phyloP scores from a whole-genome alignment of 768 basidiomycete genomes.

The Sistotremastrum suecicum region DNA sequence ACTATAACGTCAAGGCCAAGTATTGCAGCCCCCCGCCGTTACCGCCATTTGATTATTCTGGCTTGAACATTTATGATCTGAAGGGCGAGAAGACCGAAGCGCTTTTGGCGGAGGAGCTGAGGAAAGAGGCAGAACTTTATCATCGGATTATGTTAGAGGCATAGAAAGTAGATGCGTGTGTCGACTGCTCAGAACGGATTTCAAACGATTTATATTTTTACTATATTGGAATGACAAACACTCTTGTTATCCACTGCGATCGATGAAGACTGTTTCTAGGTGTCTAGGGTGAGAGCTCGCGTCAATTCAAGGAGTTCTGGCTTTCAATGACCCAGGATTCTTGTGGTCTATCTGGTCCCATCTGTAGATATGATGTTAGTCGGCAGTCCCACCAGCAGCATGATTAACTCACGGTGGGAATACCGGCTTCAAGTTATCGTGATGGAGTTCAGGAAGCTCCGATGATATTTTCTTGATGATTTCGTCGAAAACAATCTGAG shows the following conservation, averaged over 20 bases:
- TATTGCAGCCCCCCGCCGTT: conserved; percentile 26
- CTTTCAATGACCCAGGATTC: no score
- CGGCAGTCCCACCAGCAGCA: no score
- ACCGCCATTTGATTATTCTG: conserved; percentile 25
- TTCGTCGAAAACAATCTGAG: conserved; percentile 51
- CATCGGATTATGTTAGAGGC: conserved; percentile 23
- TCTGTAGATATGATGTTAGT: no score
- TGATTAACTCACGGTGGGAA: conserved; percentile 43
- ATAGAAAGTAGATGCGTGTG: neutral
- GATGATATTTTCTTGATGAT: conserved; percentile 41
- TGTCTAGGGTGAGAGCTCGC: no score
- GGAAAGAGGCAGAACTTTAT: conserved; percentile 23
- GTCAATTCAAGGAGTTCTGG: no score
- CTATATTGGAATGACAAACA: no score
- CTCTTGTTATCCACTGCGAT: no score
- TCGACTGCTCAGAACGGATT: no score
- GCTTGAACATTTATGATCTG: conserved; percentile 19
- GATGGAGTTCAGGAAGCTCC: conserved; percentile 55
- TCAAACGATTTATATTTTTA: no score
- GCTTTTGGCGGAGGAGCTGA: conserved; percentile 23
- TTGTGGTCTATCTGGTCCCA: no score
- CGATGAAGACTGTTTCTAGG: no score
- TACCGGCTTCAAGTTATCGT: conserved; percentile 40
- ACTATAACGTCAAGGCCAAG: conserved; percentile 34
- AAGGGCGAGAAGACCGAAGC: conserved; percentile 19